Base-by-base conservation (phyloP, 345 rosid genomes). In the Acer negundo region DNA sequence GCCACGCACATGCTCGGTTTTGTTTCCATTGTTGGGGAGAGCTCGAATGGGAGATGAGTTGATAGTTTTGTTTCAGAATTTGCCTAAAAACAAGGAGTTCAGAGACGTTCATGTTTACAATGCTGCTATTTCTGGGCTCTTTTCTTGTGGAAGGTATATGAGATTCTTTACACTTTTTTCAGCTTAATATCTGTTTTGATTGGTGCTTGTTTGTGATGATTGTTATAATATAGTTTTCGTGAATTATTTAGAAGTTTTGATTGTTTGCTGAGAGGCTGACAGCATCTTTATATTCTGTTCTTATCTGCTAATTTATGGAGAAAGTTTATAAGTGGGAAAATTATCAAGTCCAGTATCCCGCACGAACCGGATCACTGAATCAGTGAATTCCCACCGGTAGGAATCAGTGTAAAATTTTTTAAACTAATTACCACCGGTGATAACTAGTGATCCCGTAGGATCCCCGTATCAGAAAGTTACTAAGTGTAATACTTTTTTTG, bases 71-170 rank as follows among this genome's bases (percentile, higher is more conserved):
- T 82, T 93, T n/a, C 68, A 78, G 68, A 92, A 90, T 78, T 82
- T 95, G 83, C 97, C 97, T 9, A 80, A 78, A 78, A 82, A 62
- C 81, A 84, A 83, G 73, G 90, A 84, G 75, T 89, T 90, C 35
- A 68, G 84, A 75, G 94, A 89, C 74, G 93, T 84, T 74, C 94
- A 84, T 83, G 93, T 92, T 77, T 95, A 87, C 19, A 92, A 90
- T 84, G 86, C 98, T 73, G 90, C 91, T 75, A 87, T 95, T 72
- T 93, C 97, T 1, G 97, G 90, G 4, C 89, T 93, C 71, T 78
- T 89, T 65, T 80, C 78, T 31, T 89, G 91, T 67, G 81, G 81
- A 66, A 89, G 98, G 98, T 90, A 85, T 90, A 85, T 74, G 1
- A 5, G 9, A 44, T 62, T 72, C 10, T 31, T 62, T 7, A 55